Base-by-base conservation (phyloP, 2,329 filamentous ascomycete species). In the Purpureocillium lavendulum region DNA sequence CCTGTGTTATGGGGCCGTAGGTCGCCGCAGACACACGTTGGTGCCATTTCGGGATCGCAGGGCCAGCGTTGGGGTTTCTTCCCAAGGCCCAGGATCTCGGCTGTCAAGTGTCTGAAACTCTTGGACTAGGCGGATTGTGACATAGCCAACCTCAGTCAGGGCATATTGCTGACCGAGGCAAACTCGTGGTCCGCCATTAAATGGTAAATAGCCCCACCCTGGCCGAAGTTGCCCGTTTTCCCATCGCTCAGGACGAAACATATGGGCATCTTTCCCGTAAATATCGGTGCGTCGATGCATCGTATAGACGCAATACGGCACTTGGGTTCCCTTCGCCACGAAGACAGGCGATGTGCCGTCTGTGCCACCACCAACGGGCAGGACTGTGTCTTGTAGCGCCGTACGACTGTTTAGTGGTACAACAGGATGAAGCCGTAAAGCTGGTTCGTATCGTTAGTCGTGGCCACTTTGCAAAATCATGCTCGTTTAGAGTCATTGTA, bases 361-460 rank as follows among this genome's bases (percentile, higher is more conserved):
- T 1, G 56, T 51, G 0, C 73, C 73, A 32, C 73, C 73, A 15
- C 73, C 73, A 0, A 56, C 47, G 1, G 73, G 73, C 0, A 77
- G 56, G 0, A 65, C 56, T 1, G 70, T 73, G 51, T 75, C 69
- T 32, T 54, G 53, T 7, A 60, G 49, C 0, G 72, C 71, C 26
- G 56, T 49, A 17, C 73, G 67, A 6, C 55, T 55, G 50, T 75
- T 76, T 18, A 58, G 45, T 2, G 71, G 69, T 5, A 73, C 66
- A 4, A 65, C 58, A 2, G 70, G 66, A 44, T 71, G 60, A 2
- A 71, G 51, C 13, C 71, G 66, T 7, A 74, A 60, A 13, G 65
- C 61, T 53, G 46, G n/a, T n/a, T n/a, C n/a, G n/a, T n/a, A n/a
- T n/a, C n/a, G n/a, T n/a, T n/a, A n/a, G n/a, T n/a, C n/a, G n/a